Conservation (phyloP, 176 grass and related monocot genomes). For the Oryza officinalis region DNA sequence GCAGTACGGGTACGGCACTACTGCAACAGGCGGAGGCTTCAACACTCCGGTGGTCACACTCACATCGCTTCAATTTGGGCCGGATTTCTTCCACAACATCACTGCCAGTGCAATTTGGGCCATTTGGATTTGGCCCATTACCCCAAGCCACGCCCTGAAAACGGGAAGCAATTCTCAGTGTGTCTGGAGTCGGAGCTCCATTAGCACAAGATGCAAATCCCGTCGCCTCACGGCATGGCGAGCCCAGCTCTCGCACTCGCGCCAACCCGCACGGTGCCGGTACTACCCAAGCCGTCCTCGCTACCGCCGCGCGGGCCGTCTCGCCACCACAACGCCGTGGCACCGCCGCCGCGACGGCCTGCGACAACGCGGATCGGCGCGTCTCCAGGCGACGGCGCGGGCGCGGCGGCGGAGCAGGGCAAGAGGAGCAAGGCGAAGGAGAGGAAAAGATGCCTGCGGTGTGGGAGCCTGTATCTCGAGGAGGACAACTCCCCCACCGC, state of each 20-base stretch:
- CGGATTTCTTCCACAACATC: too few relatives aligned
- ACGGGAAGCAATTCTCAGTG: neutral
- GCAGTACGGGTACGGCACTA: too few relatives aligned
- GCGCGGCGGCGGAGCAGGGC: neutral
- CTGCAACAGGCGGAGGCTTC: too few relatives aligned
- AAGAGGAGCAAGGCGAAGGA: neutral
- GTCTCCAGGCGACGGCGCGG: neutral
- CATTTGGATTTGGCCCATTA: too few relatives aligned
- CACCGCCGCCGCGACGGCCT: too few relatives aligned
- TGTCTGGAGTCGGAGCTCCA: neutral
- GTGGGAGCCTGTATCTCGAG: slow-evolving; percentile 57
- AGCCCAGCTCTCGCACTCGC: neutral
- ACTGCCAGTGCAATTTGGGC: too few relatives aligned
- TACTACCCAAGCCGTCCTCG: neutral
- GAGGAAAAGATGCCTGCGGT: slow-evolving; percentile 65
- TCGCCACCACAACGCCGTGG: too few relatives aligned
- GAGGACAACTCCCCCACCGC: slow-evolving; percentile 56
- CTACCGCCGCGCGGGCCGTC: neutral
- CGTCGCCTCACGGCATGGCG: slow-evolving; percentile 9
- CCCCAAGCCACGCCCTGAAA: neutral
- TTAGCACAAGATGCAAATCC: neutral
- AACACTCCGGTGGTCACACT: too few relatives aligned
- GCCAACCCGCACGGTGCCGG: neutral
- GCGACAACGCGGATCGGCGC: neutral
- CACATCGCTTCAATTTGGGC: neutral